Evolutionary conservation across 2,329 filamentous ascomycete species (phyloP).

Genomic region (Aspergillus neoniger): DNA sequence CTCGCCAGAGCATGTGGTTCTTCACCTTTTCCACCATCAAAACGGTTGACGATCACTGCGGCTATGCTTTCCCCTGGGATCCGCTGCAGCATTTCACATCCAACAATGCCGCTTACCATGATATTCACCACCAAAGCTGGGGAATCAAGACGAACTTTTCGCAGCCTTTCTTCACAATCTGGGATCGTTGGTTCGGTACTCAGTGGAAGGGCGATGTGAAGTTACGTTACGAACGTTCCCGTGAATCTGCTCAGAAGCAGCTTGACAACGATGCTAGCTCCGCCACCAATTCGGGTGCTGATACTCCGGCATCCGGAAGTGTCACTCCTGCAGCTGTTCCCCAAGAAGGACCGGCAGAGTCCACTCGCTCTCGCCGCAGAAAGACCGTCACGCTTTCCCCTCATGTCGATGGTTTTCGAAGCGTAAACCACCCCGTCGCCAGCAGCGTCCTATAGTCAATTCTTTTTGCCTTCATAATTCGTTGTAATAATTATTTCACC

Average conservation of each 20-base stretch:
- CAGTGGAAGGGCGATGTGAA: slow-evolving; percentile 73
- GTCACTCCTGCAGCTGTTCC: slow-evolving; percentile 25
- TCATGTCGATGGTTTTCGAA: slow-evolving; percentile 37
- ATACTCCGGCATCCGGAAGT: slow-evolving; percentile 28
- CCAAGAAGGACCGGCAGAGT: slow-evolving; percentile 26
- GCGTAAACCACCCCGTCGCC: slow-evolving; percentile 40
- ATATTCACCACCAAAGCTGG: slow-evolving; percentile 98
- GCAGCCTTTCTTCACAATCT: slow-evolving; percentile 77
- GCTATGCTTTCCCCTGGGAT: slow-evolving; percentile 94
- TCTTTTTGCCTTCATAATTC: neutral
- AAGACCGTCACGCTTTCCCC: slow-evolving; percentile 36
- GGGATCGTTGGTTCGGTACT: slow-evolving; percentile 81
- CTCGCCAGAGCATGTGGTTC: slow-evolving; percentile 84
- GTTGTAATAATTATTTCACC: neutral
- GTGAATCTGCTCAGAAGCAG: slow-evolving; percentile 58
- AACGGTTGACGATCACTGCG: slow-evolving; percentile 96
- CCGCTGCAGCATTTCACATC: slow-evolving; percentile 87
- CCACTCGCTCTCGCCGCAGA: slow-evolving; percentile 36
- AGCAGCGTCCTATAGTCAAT: slow-evolving; percentile 41
- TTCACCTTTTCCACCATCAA: slow-evolving; percentile 89
- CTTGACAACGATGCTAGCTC: slow-evolving; percentile 49
- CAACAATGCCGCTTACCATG: slow-evolving; percentile 96
- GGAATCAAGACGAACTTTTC: slow-evolving; percentile 75
- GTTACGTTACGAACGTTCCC: slow-evolving; percentile 60
- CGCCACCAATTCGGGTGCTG: slow-evolving; percentile 29